Base-by-base conservation (phyloP, 2,329 filamentous ascomycete genomes). In the Alternaria sp. region DNA sequence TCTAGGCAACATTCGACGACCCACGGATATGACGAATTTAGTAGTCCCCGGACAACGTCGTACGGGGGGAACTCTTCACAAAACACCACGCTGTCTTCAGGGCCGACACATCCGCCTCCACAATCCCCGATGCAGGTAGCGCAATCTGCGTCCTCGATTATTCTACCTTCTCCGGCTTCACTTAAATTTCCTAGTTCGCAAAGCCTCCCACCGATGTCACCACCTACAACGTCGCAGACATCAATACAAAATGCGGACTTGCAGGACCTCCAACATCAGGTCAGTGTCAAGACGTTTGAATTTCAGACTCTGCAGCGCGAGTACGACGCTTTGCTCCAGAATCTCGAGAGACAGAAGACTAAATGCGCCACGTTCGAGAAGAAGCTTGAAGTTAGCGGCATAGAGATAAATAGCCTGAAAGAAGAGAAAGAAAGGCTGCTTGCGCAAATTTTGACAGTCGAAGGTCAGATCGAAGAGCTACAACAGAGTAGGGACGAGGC, bases 301-400 rank as follows among this genome's bases (percentile, higher is more conserved):
- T 78, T 85, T 22, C 82, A 84, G 61, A 85, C 82, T 1, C 75
- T 87, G 7, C 84, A 86, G 66, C 78, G 79, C n/a, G 85, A 87
- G 70, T 84, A 87, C 66, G 80, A 85, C 54, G 80, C 79, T 46
- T 76, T 87, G 4, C 78, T 86, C 4, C 79, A 84, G 20, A 85
- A 83, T 26, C 81, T 84, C 22, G 82, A 84, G 32, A 78, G 82
- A 5, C 83, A 84, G 61, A 81, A 83, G 47, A 80, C 79, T 14
- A 82, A 83, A 64, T 83, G 79, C 43, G 80, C 80, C 42, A 80
- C 84, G 2, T 77, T 86, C 2, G 84, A 85, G 59, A 82, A 80
- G 55, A 78, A 79, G 54, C 74, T 76, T 46, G 72, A 75, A 60
- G 73, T 77, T 44, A 75, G 70, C 48, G 76, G 77, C 42, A 62